Evolutionary conservation across 148 eudicot species (phyloP).

Genomic region (Amaranthus hypochondriacus): DNA sequence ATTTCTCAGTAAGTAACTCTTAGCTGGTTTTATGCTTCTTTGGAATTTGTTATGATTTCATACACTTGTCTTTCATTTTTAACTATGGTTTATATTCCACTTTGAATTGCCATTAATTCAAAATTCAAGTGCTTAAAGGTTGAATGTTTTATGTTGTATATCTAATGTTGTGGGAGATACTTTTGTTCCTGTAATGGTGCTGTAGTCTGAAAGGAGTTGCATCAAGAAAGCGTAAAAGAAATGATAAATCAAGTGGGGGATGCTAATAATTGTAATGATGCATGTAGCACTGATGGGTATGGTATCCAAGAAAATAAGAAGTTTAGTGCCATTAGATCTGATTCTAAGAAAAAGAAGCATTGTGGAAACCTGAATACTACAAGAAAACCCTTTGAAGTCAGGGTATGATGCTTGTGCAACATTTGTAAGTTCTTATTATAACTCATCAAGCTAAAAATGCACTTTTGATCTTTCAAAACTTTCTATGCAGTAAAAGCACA

Average conservation of each 20-base stretch:
- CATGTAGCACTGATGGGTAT: neutral
- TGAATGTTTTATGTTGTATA: neutral
- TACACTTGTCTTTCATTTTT: too few relatives aligned
- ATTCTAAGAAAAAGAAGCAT: neutral
- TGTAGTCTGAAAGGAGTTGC: neutral
- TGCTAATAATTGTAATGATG: constrained; percentile 1
- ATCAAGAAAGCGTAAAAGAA: constrained; percentile 8
- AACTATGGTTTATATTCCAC: neutral
- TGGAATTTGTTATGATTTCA: neutral
- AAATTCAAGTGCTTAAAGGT: neutral
- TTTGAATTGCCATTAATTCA: too few relatives aligned
- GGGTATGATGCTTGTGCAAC: constrained; percentile 14
- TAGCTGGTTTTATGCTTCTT: neutral
- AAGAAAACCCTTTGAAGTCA: neutral
- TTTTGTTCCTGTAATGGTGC: constrained; percentile 1
- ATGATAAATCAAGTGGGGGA: neutral
- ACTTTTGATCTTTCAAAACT: neutral
- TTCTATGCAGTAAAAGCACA: constrained; percentile 15
- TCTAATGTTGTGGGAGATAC: neutral
- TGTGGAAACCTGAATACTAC: neutral
- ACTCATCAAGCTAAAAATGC: neutral
- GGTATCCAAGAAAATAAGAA: neutral
- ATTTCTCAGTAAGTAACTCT: constrained; percentile 17
- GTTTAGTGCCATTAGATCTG: neutral
- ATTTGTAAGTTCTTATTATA: neutral